Base-by-base conservation (phyloP, 306 rosid genomes). In the Ceratonia siliqua region DNA sequence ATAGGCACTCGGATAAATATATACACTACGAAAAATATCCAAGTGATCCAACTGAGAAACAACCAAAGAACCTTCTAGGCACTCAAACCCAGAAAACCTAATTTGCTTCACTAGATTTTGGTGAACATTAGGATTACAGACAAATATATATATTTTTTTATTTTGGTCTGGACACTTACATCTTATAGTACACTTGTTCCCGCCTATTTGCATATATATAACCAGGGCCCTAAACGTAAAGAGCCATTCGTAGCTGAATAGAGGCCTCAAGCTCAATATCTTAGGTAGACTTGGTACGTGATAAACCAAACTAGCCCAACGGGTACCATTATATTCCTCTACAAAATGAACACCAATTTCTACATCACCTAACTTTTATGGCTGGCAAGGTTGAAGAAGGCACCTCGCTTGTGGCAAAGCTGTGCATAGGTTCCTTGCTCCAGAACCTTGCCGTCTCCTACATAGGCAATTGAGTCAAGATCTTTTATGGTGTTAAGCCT, bases 341-440 rank as follows among this genome's bases (percentile, higher is more conserved):
- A 6, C 36, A 55, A 25, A 74, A 46, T 43, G 35, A 12, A 11
- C 48, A 11, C n/a, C 48, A 42, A 13, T 42, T 11, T 22, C 32
- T 3, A 69, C 45, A 32, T 50, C 58, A 33, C 28, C 83, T 79
- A 80, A 81, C 76, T 79, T 79, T 87, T 85, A 81, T 87, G 85
- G 74, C 77, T 80, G 11, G 91, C 81, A 73, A 94, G 93, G 70
- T 82, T 84, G 71, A 90, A 94, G 87, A 94, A 94, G n/a, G 96
- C 96, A 75, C 96, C 95, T 30, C 79, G 83, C 76, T 62, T 89
- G 74, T 82, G 86, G 88, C 82, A 85, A 70, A 94, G 96, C 22
- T 86, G 95, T 22, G 92, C 74, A 73, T 88, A 94, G 68, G 92
- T 87, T 78, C 97, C 97, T 87, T 79, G 91, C 82, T 94, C 97